Percentiles rank a stretch among this genome's conserved stretches.
Conservation (phyloP, 768 basidiomycete species). For the Tephrocybe sp. region DNA sequence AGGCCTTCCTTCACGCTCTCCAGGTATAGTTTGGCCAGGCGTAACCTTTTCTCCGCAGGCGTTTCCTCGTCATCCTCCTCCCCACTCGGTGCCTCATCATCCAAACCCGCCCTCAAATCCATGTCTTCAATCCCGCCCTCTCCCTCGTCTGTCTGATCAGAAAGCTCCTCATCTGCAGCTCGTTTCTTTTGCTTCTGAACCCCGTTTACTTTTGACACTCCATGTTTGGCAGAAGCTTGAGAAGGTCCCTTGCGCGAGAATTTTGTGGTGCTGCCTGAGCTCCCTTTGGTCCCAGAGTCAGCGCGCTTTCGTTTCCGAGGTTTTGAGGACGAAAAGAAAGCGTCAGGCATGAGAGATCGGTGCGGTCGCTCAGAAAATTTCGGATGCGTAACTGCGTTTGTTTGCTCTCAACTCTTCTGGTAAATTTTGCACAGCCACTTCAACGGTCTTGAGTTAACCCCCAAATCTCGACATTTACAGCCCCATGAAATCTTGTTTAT, state of each 20-base stretch:
- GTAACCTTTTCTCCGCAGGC: conserved; percentile 87
- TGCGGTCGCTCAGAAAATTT: conserved; percentile 5
- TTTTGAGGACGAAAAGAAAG: conserved; percentile 71
- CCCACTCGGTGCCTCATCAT: conserved; percentile 56
- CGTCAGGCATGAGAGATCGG: conserved; percentile 63
- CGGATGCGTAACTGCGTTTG: neutral
- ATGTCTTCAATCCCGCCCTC: conserved; percentile 64
- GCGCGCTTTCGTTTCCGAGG: conserved; percentile 61
- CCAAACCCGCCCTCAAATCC: conserved; percentile 54
- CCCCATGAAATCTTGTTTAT: too few species aligned
- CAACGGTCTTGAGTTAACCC: too few species aligned
- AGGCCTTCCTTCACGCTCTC: conserved; percentile 78
- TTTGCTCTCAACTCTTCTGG: neutral
- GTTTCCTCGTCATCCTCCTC: conserved; percentile 90
- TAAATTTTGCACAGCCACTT: conserved; percentile 9
- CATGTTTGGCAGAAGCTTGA: conserved; percentile 19
- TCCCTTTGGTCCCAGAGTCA: conserved; percentile 25
- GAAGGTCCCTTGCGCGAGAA: conserved; percentile 24
- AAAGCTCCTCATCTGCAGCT: conserved; percentile 63
- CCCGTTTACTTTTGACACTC: conserved; percentile 22
- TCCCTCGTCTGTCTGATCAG: conserved; percentile 56
- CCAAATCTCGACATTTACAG: too few species aligned
- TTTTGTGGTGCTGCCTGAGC: conserved; percentile 21
- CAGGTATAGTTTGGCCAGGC: conserved; percentile 89
- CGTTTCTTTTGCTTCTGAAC: conserved; percentile 26